Base-by-base conservation (phyloP, 2,329 filamentous ascomycete species). In the Endocalyx cinctus region DNA sequence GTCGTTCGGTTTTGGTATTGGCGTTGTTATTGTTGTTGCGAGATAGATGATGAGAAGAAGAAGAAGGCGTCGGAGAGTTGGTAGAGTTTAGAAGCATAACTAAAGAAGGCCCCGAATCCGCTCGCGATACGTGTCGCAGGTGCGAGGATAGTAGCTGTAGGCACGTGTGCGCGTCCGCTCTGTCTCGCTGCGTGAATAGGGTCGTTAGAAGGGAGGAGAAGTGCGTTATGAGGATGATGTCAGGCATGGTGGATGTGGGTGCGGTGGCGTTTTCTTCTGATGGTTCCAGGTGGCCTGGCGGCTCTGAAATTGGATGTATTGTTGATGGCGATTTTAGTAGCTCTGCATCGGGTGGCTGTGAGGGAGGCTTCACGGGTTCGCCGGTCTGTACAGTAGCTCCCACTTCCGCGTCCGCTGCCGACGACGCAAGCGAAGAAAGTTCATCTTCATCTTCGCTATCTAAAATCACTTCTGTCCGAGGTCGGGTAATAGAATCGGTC, bases 81-180 rank as follows among this genome's bases (percentile, higher is more conserved):
- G 69, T 73, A 0, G 67, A 66, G 57, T 79, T 80, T 35, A 78
- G 63, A 3, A 80, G 55, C 37, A 80, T 52, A 18, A 78, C 57
- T 5, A 79, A 61, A 2, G 73, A 66, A 10, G 54, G 61, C 10
- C 59, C 57, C 6, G 53, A 62, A n/a, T n/a, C n/a, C n/a, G n/a
- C n/a, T 18, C 60, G 64, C 2, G 70, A 57, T 6, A 78, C 54
- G 38, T 59, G 53, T 14, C 66, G 64, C 10, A 79, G 56, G 29
- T 61, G 65, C 4, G 55, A 59, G 17, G 65, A 63, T 15, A 80
- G 64, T n/a, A 61, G 54, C 20, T 65, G 60, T n/a, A 77, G 56
- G 10, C 59, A 55, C 5, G 52, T 48, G 53, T 78, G 74, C 2
- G 74, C 75, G 25, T 60, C 48, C 4, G 58, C 48, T 38, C 59